phyloP scores from a whole-genome alignment of 2,329 filamentous ascomycete species.

The Daldinia sp. region DNA sequence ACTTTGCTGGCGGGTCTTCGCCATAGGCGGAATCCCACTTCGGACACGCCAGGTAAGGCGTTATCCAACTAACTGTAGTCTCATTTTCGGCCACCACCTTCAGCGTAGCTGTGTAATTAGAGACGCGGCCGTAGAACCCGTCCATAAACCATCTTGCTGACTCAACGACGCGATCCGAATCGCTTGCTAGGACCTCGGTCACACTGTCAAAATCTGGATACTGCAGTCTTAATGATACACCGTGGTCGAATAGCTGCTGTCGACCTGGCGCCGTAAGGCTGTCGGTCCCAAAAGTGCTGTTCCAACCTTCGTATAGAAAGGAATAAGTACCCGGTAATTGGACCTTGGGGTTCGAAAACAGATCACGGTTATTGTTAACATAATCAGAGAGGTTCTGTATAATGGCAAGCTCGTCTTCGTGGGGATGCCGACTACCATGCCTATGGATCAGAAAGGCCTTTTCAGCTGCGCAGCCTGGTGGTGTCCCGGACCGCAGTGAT shows the following conservation, averaged over 20 bases:
- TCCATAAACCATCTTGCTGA: conserved; percentile 45
- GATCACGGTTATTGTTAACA: conserved; percentile 38
- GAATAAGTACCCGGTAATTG: conserved; percentile 34
- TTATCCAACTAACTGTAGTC: conserved; percentile 44
- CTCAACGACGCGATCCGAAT: conserved; percentile 43
- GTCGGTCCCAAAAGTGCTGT: conserved; percentile 39
- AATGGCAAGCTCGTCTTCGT: conserved; percentile 37
- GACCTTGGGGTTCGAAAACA: conserved; percentile 37
- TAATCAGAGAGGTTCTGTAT: conserved; percentile 41
- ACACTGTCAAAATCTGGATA: conserved; percentile 40
- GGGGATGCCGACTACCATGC: conserved; percentile 43
- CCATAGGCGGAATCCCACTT: conserved; percentile 37
- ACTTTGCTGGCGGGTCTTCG: conserved; percentile 19
- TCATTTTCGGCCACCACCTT: conserved; percentile 31
- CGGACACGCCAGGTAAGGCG: conserved; percentile 40
- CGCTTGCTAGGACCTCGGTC: conserved; percentile 37
- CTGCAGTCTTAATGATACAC: conserved; percentile 36
- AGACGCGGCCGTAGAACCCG: conserved; percentile 41
- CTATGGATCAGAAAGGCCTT: conserved; percentile 44
- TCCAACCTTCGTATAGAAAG: conserved; percentile 39
- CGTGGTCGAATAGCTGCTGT: conserved; percentile 45
- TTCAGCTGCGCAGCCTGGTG: conserved; percentile 41
- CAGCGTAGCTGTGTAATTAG: conserved; percentile 36
- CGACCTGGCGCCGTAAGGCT: conserved; percentile 41
- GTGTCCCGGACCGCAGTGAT: conserved; percentile 34